Conservation (phyloP, 2,329 filamentous ascomycete species). For the Arthrobotrys conoides region DNA sequence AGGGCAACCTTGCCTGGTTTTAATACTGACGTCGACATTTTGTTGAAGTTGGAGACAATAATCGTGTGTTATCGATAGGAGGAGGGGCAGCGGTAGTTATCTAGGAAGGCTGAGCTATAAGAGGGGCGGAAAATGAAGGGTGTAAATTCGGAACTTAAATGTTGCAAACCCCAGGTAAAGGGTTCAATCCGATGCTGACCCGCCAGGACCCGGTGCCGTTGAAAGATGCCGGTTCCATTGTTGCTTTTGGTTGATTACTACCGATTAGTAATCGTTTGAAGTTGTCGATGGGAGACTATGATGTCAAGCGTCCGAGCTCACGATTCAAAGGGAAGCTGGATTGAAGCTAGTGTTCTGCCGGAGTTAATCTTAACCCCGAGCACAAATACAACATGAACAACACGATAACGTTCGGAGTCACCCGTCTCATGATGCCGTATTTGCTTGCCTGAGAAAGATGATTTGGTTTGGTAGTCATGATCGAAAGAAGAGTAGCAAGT, state of each 20-base stretch:
- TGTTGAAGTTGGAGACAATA: background rate
- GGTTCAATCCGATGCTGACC: conserved; percentile 1
- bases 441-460: too few species aligned
- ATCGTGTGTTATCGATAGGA: background rate
- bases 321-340: conserved; percentile 15
- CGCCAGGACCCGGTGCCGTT: conserved; percentile 27
- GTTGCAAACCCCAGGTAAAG: background rate
- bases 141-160: background rate
- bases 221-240: conserved; percentile 13
- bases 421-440: too few species aligned
- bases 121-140: background rate
- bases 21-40: conserved; percentile 68
- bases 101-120: background rate
- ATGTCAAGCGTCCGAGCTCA: conserved; percentile 23
- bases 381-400: conserved; percentile 6
- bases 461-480: too few species aligned
- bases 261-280: conserved; percentile 35
- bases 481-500: too few species aligned
- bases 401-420: background rate
- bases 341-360: background rate
- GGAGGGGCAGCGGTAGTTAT: background rate
- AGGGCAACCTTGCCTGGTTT: conserved; percentile 75
- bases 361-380: background rate
- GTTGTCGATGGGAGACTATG: conserved; percentile 12
- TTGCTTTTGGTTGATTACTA: conserved; percentile 21